Conservation (phyloP, 306 rosid species). For the Ormosia emarginata region DNA sequence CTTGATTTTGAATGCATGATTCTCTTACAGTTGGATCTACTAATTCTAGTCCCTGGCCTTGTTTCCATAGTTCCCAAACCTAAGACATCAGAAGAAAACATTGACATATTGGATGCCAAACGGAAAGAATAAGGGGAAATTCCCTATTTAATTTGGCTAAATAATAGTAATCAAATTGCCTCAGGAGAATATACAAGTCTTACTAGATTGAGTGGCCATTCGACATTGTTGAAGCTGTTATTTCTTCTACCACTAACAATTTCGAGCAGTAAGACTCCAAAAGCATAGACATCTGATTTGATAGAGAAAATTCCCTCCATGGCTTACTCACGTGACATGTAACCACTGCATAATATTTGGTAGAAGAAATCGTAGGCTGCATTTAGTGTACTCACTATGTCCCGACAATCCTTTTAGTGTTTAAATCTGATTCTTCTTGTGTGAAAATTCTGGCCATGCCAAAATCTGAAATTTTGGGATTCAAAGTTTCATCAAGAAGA, state of each 20-base stretch:
- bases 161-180: not conserved
- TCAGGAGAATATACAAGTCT: slow-evolving; percentile 1
- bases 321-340: slow-evolving; percentile 25
- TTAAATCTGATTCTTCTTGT: not conserved
- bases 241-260: slow-evolving; percentile 16
- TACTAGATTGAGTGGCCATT: not conserved
- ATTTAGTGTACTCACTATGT: slow-evolving; percentile 20
- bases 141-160: not conserved
- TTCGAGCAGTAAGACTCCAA: slow-evolving; percentile 30
- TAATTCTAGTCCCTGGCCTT: slow-evolving; percentile 12
- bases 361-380: not conserved
- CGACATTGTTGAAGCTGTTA: slow-evolving; percentile 11
- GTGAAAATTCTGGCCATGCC: slow-evolving; percentile 13
- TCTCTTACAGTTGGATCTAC: not conserved
- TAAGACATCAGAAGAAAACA: not conserved
- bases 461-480: slow-evolving; percentile 24
- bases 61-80: slow-evolving; percentile 17
- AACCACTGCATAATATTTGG: slow-evolving; percentile 1
- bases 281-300: slow-evolving; percentile 19
- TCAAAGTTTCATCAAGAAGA: slow-evolving; percentile 22
- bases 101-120: too few species aligned
- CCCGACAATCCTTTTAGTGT: slow-evolving; percentile 18
- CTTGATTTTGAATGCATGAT: not conserved
- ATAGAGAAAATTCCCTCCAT: slow-evolving; percentile 22
- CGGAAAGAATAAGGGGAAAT: not conserved